Evolutionary conservation across 176 grass and related monocot species (phyloP).

Genomic region (Oryza glaberrima): DNA sequence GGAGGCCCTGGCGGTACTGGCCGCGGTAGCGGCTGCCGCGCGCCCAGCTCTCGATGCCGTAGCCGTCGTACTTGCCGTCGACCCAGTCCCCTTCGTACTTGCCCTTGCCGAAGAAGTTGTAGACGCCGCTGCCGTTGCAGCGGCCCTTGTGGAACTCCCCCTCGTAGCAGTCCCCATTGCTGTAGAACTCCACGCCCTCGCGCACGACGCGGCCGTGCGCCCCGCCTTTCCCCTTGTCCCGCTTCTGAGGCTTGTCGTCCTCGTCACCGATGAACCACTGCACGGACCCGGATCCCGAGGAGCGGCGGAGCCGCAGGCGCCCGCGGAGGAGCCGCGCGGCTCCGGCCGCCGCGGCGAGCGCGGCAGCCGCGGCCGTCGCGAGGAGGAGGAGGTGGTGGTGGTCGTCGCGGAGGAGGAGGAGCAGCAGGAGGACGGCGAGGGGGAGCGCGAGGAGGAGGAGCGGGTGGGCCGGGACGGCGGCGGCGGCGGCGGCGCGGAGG

Average conservation of each 20-base stretch:
- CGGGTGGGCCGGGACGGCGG: constrained; percentile 32
- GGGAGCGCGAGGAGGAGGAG: constrained; percentile 45
- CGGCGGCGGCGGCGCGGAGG: constrained; percentile 2
- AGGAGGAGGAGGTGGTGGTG: constrained; percentile 54
- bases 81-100: constrained; percentile 85
- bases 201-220: constrained; percentile 45
- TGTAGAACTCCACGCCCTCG: constrained; percentile 68
- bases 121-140: constrained; percentile 66
- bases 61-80: constrained; percentile 67
- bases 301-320: constrained; percentile 47
- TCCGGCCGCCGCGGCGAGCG: constrained; percentile 48
- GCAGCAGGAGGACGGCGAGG: constrained; percentile 46
- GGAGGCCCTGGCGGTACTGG: constrained; percentile 58
- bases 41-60: constrained; percentile 69
- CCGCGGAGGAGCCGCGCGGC: constrained; percentile 44
- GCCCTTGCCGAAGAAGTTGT: constrained; percentile 52
- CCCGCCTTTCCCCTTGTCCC: constrained; percentile 6
- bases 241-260: constrained; percentile 41
- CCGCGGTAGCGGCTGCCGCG: constrained; percentile 63
- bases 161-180: constrained; percentile 72
- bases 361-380: constrained; percentile 36
- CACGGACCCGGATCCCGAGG: constrained; percentile 40
- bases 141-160: constrained; percentile 74
- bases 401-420: constrained; percentile 53
- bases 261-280: constrained; percentile 77